Conservation (phyloP, 192 early-diverging fungal species). For the Umbelopsis sp. region DNA sequence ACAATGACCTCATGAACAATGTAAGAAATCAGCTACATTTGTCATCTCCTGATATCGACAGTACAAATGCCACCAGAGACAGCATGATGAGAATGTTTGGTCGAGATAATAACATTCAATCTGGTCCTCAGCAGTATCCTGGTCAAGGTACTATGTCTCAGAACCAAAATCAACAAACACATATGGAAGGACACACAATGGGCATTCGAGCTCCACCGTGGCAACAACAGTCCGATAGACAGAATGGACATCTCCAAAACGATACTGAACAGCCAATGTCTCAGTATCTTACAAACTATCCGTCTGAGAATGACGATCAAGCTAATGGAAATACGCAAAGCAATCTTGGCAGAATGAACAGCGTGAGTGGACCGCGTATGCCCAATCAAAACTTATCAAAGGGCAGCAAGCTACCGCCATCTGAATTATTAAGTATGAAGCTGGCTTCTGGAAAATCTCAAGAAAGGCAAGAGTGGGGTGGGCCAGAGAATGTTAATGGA, state of each 20-base stretch:
- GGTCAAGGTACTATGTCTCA: not conserved
- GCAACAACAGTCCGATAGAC: constrained; percentile 21
- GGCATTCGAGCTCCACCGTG: constrained; percentile 28
- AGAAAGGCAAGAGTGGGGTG: not conserved
- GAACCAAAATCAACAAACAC: not conserved
- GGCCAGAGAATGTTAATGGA: not conserved
- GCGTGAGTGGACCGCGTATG: not conserved
- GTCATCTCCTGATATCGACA: not conserved
- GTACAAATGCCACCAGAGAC: not conserved
- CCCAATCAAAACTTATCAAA: constrained; percentile 6
- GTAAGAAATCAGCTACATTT: not conserved
- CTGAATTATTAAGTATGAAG: not conserved
- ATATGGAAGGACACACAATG: constrained; percentile 10
- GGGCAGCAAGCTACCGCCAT: not conserved
- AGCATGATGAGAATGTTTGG: constrained; percentile 15
- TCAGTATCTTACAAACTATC: not conserved
- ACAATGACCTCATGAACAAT: not conserved
- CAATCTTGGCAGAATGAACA: constrained; percentile 4
- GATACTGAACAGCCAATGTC: not conserved
- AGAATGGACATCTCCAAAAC: not conserved
- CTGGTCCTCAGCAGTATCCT: not conserved
- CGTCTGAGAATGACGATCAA: not conserved
- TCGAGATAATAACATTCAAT: not conserved
- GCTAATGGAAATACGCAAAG: not conserved
- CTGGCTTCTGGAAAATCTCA: not conserved